phyloP scores from a whole-genome alignment of 495 filamentous ascomycete genomes.

The Aspergillus homomorphus region DNA sequence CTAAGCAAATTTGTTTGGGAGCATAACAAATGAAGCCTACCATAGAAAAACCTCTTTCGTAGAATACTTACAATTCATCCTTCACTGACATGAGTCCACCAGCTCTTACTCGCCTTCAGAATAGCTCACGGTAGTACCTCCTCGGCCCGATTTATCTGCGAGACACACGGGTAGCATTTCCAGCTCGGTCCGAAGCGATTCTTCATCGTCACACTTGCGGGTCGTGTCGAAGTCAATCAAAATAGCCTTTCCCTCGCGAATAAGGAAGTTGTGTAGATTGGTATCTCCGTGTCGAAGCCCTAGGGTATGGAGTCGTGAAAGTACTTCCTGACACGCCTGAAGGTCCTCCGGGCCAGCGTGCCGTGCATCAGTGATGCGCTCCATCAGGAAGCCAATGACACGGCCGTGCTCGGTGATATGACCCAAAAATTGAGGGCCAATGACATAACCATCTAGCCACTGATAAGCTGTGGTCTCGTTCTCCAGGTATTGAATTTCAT shows the following conservation, averaged over 20 bases:
- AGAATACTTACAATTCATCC: too few species aligned
- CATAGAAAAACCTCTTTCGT: too few species aligned
- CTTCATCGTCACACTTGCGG: slow-evolving; percentile 18
- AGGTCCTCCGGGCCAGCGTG: slow-evolving; percentile 33
- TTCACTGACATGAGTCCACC: too few species aligned
- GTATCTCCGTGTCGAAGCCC: slow-evolving; percentile 42
- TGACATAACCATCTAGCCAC: slow-evolving; percentile 34
- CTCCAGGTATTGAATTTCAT: slow-evolving; percentile 39
- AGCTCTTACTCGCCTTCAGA: too few species aligned
- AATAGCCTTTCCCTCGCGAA: slow-evolving; percentile 23
- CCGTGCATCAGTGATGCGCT: slow-evolving; percentile 28
- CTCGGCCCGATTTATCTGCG: background rate
- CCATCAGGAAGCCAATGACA: slow-evolving; percentile 46
- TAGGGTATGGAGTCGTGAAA: slow-evolving; percentile 34
- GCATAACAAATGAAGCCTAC: too few species aligned
- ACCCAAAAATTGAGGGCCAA: slow-evolving; percentile 42
- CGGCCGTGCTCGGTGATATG: slow-evolving; percentile 43
- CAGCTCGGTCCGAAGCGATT: slow-evolving; percentile 10
- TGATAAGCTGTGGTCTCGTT: slow-evolving; percentile 41
- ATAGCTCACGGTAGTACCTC: too few species aligned
- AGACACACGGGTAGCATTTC: slow-evolving; percentile 5
- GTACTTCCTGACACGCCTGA: slow-evolving; percentile 21
- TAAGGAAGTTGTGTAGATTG: slow-evolving; percentile 47
- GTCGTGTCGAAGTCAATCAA: slow-evolving; percentile 41
- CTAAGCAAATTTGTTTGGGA: background rate